phyloP scores from a whole-genome alignment of 495 filamentous ascomycete genomes.

The Letharia lupina region DNA sequence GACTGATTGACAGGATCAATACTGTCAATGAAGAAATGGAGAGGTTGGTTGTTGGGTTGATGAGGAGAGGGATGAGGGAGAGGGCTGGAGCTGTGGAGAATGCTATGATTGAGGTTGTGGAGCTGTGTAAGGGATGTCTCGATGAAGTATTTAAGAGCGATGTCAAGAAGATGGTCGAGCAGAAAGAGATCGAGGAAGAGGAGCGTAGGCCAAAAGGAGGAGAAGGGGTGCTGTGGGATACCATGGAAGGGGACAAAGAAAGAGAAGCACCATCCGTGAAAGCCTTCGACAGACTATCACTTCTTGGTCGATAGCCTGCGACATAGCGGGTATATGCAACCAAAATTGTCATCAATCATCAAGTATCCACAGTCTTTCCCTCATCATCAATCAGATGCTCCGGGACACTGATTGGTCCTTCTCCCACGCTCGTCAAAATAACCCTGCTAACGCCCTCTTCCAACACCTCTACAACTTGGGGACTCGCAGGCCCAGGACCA shows the following conservation, averaged over 20 bases:
- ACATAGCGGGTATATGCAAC: neutral
- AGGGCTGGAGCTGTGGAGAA: conserved; percentile 69
- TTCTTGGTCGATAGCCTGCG: conserved; percentile 35
- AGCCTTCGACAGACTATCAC: conserved; percentile 44
- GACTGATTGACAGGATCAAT: conserved; percentile 80
- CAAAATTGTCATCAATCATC: neutral
- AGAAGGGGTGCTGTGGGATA: conserved; percentile 37
- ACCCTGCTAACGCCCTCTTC: conserved; percentile 75
- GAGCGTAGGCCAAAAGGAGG: conserved; percentile 31
- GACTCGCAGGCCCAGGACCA: conserved; percentile 39
- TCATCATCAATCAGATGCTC: conserved; percentile 68
- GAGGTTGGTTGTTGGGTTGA: conserved; percentile 61
- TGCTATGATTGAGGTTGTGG: conserved; percentile 60
- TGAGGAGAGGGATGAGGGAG: conserved; percentile 78
- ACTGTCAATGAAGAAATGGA: conserved; percentile 56
- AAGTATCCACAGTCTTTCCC: conserved; percentile 41
- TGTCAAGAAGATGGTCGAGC: conserved; percentile 21
- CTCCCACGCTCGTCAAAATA: conserved; percentile 85
- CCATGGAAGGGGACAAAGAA: conserved; percentile 26
- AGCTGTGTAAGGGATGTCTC: conserved; percentile 53
- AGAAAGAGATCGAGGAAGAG: conserved; percentile 24
- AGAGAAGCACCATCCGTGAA: conserved; percentile 39
- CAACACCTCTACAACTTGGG: conserved; percentile 39
- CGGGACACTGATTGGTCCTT: conserved; percentile 71
- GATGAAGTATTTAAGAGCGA: conserved; percentile 56